Evolutionary conservation across 2,329 filamentous ascomycete genomes (phyloP), one percentile per base, ranked within the genome.

Genomic region (Ceratocystis albifundus): DNA sequence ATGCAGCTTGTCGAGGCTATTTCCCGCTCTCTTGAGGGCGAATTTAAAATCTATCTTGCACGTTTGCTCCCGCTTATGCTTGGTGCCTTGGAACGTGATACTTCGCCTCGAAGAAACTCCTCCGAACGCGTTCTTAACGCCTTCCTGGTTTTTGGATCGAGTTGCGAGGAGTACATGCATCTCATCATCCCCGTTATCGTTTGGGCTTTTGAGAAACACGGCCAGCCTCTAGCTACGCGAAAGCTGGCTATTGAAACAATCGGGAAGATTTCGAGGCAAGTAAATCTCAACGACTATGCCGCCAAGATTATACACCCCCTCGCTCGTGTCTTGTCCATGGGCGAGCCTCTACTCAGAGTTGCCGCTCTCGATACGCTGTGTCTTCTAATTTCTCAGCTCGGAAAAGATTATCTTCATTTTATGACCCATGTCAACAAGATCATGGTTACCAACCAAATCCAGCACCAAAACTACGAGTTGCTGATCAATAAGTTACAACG

Each of bases 81-180:
- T 1, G 89, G 90, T 28, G 89, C 96, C 2, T 82, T 99, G 20
- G 93, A 99, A 70, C 89, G 91, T 69, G 94, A 99, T 73, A 81
- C 79, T 7, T 88, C 88, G 0, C 78, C 82, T 1, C 88, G 90
- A 72, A 83, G 90, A n/a, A 82, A 84, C 15, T 88, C 91, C 1
- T 96, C 92, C 0, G 91, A 96, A 74, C 88, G 88, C 71, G 92
- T 99, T 3, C 80, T 99, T 28, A 94, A 97, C 73, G 92, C 93
- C 0, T 96, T 99, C 75, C 78, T 99, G 32, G 89, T 99, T 0
- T 99, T 99, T 74, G 95, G 95, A 0, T 88, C 92, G 0, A 97
- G 92, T 72, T 89, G 89, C 10, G 94, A 99, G 74, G 94, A 99
- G 74, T 99, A 99, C 75, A 99, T 99, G 94, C 94, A 99, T 74